Evolutionary conservation across 345 rosid genomes (phyloP).

Genomic region (Melaleuca quinquenervia): DNA sequence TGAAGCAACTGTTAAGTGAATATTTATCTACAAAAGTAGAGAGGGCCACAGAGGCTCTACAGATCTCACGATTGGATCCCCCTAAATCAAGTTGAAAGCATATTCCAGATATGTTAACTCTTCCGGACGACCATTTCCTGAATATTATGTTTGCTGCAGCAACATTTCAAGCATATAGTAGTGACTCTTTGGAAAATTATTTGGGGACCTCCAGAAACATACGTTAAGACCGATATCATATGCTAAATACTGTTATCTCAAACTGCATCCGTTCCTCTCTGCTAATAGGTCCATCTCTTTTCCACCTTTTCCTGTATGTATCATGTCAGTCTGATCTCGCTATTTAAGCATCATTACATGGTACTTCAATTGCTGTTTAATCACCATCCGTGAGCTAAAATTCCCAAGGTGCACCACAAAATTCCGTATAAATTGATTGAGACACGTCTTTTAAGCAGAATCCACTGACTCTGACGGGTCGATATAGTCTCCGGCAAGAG

Average conservation of each 20-base stretch:
- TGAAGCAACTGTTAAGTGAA: background rate
- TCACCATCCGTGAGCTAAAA: background rate
- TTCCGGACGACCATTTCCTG: background rate
- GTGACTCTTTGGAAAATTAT: background rate
- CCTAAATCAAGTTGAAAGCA: background rate
- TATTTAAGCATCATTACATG: background rate
- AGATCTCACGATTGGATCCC: background rate
- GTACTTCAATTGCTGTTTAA: background rate
- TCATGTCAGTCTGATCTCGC: background rate
- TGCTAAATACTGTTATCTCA: background rate
- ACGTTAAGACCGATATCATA: background rate
- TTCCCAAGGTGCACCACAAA: background rate
- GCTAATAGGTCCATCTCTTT: background rate
- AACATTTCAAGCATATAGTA: background rate
- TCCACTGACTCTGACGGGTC: background rate
- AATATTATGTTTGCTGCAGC: background rate
- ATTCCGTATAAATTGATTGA: background rate
- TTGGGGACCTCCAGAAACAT: background rate
- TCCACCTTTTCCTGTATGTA: background rate
- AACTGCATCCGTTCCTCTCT: background rate
- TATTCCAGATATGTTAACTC: background rate
- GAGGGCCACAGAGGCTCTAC: background rate
- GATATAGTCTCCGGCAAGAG: background rate
- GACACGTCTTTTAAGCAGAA: background rate
- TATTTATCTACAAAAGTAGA: background rate